These are phyloP conservation scores for Penicillium parvum DNA, from an alignment of 495 filamentous ascomycete species.

Conservation along the genomic window DNA sequence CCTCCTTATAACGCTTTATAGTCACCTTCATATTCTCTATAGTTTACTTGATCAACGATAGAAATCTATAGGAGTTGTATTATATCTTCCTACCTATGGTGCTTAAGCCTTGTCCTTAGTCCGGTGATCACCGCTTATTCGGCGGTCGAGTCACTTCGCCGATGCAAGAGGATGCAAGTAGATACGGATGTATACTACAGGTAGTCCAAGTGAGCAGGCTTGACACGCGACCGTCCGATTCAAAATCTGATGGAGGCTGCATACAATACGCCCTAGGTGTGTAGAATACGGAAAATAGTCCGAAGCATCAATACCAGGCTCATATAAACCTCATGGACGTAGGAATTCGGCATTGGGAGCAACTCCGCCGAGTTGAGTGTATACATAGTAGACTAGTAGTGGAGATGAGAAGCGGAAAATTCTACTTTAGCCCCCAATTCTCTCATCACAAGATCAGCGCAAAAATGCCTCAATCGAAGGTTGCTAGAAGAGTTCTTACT, in stretches of 20 bases:
- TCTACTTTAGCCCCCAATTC: too few species aligned
- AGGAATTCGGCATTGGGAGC: slow-evolving; percentile 8
- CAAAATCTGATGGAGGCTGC: neutral
- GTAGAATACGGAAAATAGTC: neutral
- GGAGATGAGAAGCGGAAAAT: slow-evolving; percentile 14
- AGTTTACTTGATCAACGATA: too few species aligned
- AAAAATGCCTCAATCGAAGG: slow-evolving; percentile 19
- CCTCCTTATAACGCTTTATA: too few species aligned
- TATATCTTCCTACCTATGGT: too few species aligned
- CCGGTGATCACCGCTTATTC: too few species aligned
- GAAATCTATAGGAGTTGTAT: too few species aligned
- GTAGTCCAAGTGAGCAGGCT: too few species aligned
- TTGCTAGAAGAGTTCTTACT: slow-evolving; percentile 1
- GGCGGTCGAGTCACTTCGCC: slow-evolving; percentile 1
- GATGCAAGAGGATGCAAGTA: neutral
- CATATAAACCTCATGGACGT: neutral
- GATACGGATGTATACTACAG: neutral
- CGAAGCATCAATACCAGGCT: too few species aligned
- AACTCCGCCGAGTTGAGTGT: too few species aligned
- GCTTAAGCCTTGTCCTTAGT: too few species aligned
- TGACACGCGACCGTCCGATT: neutral
- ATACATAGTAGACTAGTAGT: too few species aligned
- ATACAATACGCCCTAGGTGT: neutral
- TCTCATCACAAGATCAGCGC: slow-evolving; percentile 3
- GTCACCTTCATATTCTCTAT: too few species aligned